Conservation (phyloP, 345 rosid species). For the Rhodamnia rubescens region DNA sequence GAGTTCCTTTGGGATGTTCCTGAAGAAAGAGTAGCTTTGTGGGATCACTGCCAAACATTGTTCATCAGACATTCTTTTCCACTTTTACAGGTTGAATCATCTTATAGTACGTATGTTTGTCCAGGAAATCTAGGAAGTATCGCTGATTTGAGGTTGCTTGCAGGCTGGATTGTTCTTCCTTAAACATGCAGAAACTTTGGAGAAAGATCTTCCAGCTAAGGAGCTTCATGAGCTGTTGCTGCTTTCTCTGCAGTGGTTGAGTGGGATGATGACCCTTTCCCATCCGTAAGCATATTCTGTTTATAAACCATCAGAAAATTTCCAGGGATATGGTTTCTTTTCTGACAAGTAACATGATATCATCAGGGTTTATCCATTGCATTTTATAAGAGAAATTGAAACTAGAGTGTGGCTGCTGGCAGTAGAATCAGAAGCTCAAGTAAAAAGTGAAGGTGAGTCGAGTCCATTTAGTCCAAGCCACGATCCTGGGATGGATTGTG, state of each 20-base stretch:
- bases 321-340: background rate
- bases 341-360: constrained; percentile 16
- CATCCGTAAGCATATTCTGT: constrained; percentile 57
- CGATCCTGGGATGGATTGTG: constrained; percentile 33
- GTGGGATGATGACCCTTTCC: constrained; percentile 75
- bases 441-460: constrained; percentile 53
- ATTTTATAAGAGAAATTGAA: constrained; percentile 93
- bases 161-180: constrained; percentile 97
- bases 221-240: constrained; percentile 87
- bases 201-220: constrained; percentile 90
- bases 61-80: constrained; percentile 86
- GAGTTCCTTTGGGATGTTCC: constrained; percentile 99
- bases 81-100: constrained; percentile 56
- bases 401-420: constrained; percentile 97
- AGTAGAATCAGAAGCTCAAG: constrained; percentile 91
- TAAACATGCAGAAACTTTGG: constrained; percentile 84
- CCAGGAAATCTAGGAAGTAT: background rate
- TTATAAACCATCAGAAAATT: background rate
- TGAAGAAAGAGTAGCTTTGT: constrained; percentile 94
- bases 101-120: background rate
- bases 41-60: constrained; percentile 95
- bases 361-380: constrained; percentile 81
- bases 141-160: background rate
- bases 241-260: constrained; percentile 91
- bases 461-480: constrained; percentile 25